Base-by-base conservation (phyloP, 2,329 filamentous ascomycete genomes). In the Laburnicola sp. region DNA sequence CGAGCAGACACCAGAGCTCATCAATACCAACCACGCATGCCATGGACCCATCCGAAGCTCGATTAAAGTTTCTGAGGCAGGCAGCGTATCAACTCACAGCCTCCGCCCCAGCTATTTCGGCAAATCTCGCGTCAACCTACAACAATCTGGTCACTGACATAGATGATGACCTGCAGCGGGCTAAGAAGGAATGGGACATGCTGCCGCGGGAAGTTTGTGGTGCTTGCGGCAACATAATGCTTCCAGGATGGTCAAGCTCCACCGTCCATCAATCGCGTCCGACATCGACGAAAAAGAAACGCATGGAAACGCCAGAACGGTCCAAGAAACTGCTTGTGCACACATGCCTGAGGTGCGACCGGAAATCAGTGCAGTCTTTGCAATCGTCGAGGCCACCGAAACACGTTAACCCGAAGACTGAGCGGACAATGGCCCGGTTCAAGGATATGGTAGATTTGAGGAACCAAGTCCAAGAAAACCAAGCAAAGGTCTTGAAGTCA, bases 211-310 rank as follows among this genome's bases (percentile, higher is more conserved):
- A 64, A 7, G 50, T 67, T 10, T 76, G 74, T 50, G 61, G 64
- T 37, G 66, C 71, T 10, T 76, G 74, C 48, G 74, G 74, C 4
- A 69, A 59, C 44, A 42, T 65, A 4, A 58, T 75, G 57, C 52
- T 75, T 37, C 65, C 70, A n/a, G 72, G 72, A 48, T 68, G 65
- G 62, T 71, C 70, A 45, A 70, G 64, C 45, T 57, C 57, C 9
- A 54, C 68, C 22, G 50, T 56, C 8, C 59, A 48, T 8, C 49
- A 54, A 10, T 46, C 40, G 27, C 50, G 38, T 4, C 21, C 21
- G 3, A 36, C 26, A 23, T n/a, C 38, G 34, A 56, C 38, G 45
- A 59, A 50, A 16, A 50, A 46, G 39, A 10, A 31, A 37, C 28
- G 21, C 10, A 5, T 37, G 32, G 32, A 48, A 30, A 36, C 40